Percentiles rank a stretch among this genome's conserved stretches.
Evolutionary conservation across 2,329 filamentous ascomycete genomes (phyloP).

Genomic region (Exophiala calicioides): DNA sequence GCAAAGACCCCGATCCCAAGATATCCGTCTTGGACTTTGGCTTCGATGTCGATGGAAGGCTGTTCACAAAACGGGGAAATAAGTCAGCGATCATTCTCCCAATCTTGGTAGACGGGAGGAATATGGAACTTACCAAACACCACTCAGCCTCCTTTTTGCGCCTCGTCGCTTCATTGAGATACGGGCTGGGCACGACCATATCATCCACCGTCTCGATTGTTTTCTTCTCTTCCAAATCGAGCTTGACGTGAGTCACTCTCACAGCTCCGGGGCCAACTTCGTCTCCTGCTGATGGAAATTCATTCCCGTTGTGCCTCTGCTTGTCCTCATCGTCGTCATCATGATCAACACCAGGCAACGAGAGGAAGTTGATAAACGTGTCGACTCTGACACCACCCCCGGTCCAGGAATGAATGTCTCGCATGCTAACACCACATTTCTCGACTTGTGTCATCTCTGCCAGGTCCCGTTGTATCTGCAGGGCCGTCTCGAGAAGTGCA

Average conservation of each 20-base stretch:
- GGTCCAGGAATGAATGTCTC: conserved; percentile 75
- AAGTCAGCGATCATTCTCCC: conserved; percentile 9
- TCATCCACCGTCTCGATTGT: neutral
- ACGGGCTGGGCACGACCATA: conserved; percentile 17
- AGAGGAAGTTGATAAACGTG: conserved; percentile 80
- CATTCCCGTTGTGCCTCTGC: no score
- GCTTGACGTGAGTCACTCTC: conserved; percentile 11
- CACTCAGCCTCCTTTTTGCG: conserved; percentile 5
- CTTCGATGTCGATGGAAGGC: conserved; percentile 59
- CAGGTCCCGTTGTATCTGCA: conserved; percentile 67
- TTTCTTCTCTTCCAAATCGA: conserved; percentile 7
- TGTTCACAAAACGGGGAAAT: conserved; percentile 30
- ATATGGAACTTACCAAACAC: conserved; percentile 28
- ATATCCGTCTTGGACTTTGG: conserved; percentile 48
- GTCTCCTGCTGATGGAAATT: neutral
- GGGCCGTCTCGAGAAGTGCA: conserved; percentile 55
- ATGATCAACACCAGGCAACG: conserved; percentile 44
- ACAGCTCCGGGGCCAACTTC: neutral
- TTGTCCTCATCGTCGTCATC: conserved; percentile 9
- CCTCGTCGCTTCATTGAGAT: conserved; percentile 6
- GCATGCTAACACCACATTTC: conserved; percentile 63
- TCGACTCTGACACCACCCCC: conserved; percentile 67
- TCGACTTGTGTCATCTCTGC: conserved; percentile 58
- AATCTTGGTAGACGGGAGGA: neutral
- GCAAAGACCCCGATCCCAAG: conserved; percentile 58